Evolutionary conservation across 192 early-diverging fungal genomes (phyloP).

Genomic region (Pilaira anomala): DNA sequence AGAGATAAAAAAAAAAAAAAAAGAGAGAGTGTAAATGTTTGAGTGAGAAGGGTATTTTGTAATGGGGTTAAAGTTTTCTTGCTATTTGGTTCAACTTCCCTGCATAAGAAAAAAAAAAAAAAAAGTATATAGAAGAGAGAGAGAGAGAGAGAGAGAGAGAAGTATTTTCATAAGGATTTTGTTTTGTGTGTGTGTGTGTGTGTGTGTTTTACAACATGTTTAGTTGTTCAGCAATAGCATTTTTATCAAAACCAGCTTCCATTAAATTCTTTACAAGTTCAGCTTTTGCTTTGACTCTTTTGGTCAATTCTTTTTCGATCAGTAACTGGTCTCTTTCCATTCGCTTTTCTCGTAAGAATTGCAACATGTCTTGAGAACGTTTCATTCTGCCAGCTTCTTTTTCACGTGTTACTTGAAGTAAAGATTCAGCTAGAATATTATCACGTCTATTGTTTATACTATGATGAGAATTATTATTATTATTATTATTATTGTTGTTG

Average conservation of each 20-base stretch:
- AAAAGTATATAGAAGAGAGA: too few relatives aligned
- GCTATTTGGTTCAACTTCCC: too few relatives aligned
- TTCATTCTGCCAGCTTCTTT: conserved; percentile 34
- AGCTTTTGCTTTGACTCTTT: conserved; percentile 28
- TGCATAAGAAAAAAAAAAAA: too few relatives aligned
- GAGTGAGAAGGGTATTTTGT: too few relatives aligned
- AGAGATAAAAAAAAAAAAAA: too few relatives aligned
- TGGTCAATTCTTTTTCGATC: conserved; percentile 30
- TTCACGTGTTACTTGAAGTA: conserved; percentile 29
- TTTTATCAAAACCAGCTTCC: conserved; percentile 30
- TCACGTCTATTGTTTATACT: conserved; percentile 1
- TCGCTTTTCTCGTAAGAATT: conserved; percentile 30
- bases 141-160: too few relatives aligned
- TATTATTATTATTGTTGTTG: not conserved
- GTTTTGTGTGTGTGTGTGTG: too few relatives aligned
- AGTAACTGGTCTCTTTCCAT: conserved; percentile 24
- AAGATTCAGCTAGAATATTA: conserved; percentile 21
- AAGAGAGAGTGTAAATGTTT: too few relatives aligned
- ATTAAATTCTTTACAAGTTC: conserved; percentile 31
- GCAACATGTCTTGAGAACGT: conserved; percentile 32
- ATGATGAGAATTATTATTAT: not conserved
- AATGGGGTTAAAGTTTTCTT: too few relatives aligned
- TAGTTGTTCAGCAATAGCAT: conserved; percentile 28
- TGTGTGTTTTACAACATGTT: conserved; percentile 1
- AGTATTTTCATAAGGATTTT: too few relatives aligned